These are phyloP conservation scores for Talaromyces sp. DNA, from an alignment of 2,329 filamentous ascomycete species.

Conservation along the genomic window DNA sequence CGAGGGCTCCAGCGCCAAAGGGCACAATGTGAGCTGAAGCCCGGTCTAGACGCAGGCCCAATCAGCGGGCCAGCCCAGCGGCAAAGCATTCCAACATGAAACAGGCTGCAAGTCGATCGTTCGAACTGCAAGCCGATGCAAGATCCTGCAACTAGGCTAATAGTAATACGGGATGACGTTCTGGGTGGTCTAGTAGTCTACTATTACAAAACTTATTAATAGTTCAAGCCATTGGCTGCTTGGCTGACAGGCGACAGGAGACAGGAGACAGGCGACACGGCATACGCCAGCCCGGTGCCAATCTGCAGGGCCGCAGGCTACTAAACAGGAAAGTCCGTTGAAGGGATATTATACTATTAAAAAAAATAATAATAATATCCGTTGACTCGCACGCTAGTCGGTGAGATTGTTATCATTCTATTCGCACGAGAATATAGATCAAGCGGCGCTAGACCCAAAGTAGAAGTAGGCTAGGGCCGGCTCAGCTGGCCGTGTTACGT, in stretches of 20 bases:
- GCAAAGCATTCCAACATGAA: conserved; percentile 1
- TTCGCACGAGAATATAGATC: neutral
- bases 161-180: neutral
- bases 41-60: neutral
- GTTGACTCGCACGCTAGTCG: neutral
- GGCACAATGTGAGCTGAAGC: neutral
- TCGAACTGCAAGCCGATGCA: neutral
- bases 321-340: neutral
- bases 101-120: neutral
- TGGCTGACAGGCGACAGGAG: neutral
- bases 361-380: neutral
- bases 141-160: neutral
- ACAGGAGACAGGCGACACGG: neutral
- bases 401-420: neutral
- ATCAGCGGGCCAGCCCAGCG: neutral
- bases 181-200: no score
- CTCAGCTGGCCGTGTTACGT: neutral
- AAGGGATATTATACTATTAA: neutral
- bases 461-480: neutral
- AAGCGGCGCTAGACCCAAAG: neutral
- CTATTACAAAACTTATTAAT: neutral
- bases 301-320: neutral
- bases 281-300: neutral
- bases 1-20: neutral
- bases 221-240: neutral